Evolutionary conservation across 2,329 filamentous ascomycete species (phyloP).

Genomic region (Aspergillus sp.): DNA sequence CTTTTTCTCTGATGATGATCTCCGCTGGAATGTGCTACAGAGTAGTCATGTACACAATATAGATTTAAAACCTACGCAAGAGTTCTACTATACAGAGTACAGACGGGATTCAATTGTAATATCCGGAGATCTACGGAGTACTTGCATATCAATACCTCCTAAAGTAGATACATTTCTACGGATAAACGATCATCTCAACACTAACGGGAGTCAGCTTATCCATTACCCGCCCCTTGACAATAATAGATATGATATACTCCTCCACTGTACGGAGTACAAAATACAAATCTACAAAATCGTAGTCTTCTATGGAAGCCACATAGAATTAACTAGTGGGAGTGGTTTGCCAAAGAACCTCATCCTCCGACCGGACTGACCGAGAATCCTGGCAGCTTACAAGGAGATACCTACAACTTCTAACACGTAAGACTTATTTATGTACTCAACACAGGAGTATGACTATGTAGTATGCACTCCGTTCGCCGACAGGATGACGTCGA

Average conservation of each 20-base stretch:
- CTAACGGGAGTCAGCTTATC: neutral
- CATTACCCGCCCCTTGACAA: neutral
- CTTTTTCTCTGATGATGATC: neutral
- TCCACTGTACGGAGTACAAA: neutral
- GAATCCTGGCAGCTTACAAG: too few species aligned
- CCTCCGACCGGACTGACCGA: neutral
- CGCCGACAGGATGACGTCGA: too few species aligned
- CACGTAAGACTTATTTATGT: neutral
- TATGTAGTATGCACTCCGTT: too few species aligned
- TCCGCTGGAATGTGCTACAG: neutral
- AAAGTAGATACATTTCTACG: too few species aligned
- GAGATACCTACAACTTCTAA: neutral
- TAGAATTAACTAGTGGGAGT: neutral
- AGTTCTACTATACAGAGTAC: too few species aligned
- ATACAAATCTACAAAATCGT: neutral
- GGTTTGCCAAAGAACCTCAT: neutral
- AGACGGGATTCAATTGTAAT: too few species aligned
- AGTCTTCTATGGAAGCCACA: neutral
- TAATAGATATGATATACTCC: neutral
- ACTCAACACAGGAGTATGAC: too few species aligned
- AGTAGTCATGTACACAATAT: too few species aligned
- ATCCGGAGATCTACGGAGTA: too few species aligned
- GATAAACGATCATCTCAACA: neutral
- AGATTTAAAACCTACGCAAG: too few species aligned
- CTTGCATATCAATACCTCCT: too few species aligned